Evolutionary conservation across 768 basidiomycete species (phyloP).

Genomic region (Agaricus blazei): DNA sequence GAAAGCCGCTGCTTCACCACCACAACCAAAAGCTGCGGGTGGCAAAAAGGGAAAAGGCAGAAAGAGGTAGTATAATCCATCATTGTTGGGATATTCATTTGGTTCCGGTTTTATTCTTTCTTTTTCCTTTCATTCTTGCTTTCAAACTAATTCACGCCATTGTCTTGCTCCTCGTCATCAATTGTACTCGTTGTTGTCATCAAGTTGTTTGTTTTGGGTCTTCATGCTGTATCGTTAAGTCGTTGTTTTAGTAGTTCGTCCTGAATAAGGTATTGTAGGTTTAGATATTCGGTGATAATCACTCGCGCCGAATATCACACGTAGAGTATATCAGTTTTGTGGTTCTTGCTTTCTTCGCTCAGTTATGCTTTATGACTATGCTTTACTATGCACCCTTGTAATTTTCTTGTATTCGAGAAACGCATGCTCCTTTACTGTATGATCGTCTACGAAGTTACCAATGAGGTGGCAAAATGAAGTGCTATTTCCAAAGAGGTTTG

Average conservation of each 20-base stretch:
- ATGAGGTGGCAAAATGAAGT: too few species aligned
- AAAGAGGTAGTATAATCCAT: neutral
- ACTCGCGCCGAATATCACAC: too few species aligned
- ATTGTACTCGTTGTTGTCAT: neutral
- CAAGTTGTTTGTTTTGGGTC: neutral
- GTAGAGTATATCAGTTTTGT: too few species aligned
- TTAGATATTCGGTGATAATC: too few species aligned
- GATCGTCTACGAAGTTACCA: too few species aligned
- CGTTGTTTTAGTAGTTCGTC: neutral
- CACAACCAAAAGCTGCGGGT: neutral
- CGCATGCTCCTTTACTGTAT: too few species aligned
- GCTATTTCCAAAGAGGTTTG: too few species aligned
- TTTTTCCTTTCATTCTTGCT: neutral
- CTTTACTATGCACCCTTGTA: neutral
- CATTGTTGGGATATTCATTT: neutral
- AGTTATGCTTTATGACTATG: neutral
- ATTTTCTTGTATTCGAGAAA: neutral
- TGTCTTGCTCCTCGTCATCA: neutral
- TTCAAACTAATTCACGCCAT: neutral
- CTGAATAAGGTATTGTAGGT: neutral
- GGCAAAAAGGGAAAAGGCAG: conserved; percentile 9
- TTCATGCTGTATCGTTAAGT: neutral
- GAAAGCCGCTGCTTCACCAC: conserved; percentile 11
- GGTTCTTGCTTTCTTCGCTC: too few species aligned
- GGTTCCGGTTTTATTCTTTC: neutral